phyloP scores from a whole-genome alignment of 2,329 filamentous ascomycete species.

The Fusarium transvaalense region DNA sequence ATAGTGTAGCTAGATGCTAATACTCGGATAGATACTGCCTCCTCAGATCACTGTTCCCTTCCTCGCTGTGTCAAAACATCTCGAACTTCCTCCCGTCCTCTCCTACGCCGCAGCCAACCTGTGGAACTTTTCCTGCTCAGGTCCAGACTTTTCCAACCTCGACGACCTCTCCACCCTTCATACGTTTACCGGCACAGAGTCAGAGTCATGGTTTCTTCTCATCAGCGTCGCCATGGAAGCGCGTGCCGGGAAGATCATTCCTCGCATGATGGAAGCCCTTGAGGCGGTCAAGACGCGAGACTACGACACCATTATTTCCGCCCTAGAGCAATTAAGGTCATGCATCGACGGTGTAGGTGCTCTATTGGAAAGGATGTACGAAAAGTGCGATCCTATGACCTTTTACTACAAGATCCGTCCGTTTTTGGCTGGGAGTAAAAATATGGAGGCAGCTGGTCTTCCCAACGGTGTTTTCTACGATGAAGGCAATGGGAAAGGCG shows the following conservation, averaged over 20 bases:
- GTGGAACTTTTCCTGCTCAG: constrained; percentile 83
- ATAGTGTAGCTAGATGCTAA: constrained; percentile 31
- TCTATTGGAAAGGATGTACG: constrained; percentile 86
- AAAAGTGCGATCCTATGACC: constrained; percentile 84
- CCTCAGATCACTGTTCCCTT: constrained; percentile 83
- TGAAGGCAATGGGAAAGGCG: constrained; percentile 72
- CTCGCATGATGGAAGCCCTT: constrained; percentile 82
- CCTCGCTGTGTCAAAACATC: constrained; percentile 74
- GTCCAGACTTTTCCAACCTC: constrained; percentile 70
- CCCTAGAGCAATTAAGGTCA: constrained; percentile 73
- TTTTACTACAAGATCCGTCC: constrained; percentile 93
- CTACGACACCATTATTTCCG: constrained; percentile 69
- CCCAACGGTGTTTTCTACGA: constrained; percentile 89
- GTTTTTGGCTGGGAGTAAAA: constrained; percentile 90
- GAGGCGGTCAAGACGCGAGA: constrained; percentile 73
- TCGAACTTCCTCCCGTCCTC: constrained; percentile 88
- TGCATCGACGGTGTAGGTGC: constrained; percentile 76
- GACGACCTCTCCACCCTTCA: constrained; percentile 78
- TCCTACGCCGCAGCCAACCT: constrained; percentile 89
- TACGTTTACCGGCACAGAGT: constrained; percentile 88
- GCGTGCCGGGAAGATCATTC: constrained; percentile 78
- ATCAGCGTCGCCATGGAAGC: constrained; percentile 93
- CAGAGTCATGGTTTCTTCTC: constrained; percentile 95
- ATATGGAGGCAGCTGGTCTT: constrained; percentile 87
- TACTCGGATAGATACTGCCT: constrained; percentile 68